Evolutionary conservation across 2,329 filamentous ascomycete genomes (phyloP).

Genomic region (Sporothrix variecibatus): DNA sequence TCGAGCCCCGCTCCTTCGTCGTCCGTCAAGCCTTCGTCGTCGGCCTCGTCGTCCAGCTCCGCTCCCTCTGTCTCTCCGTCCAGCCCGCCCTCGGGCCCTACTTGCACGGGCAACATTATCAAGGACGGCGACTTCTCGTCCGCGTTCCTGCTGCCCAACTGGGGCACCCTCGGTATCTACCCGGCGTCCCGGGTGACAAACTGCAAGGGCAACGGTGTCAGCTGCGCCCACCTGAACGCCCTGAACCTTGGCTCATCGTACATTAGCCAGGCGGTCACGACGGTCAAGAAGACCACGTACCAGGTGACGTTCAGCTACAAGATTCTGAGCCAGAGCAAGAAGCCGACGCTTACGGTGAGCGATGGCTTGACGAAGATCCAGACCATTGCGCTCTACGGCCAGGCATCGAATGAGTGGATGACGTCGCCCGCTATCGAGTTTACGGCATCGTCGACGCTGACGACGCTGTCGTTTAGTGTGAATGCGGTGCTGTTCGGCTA

Average conservation of each 20-base stretch:
- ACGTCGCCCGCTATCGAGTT: background rate
- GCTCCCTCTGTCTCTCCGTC: background rate
- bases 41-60: background rate
- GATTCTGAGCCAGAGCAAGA: background rate
- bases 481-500: background rate
- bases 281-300: background rate
- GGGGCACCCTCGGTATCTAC: background rate
- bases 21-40: background rate
- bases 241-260: background rate
- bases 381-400: background rate
- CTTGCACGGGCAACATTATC: conserved; percentile 10
- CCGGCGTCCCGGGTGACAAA: too few species aligned
- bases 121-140: background rate
- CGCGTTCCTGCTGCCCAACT: background rate
- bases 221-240: background rate
- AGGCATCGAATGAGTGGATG: background rate
- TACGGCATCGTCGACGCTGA: background rate
- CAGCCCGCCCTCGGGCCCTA: background rate
- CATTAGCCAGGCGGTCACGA: background rate
- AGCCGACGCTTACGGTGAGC: background rate
- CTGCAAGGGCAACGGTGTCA: conserved; percentile 7
- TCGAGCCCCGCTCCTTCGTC: background rate
- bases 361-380: background rate
- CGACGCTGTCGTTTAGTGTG: background rate
- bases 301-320: conserved; percentile 6